phyloP scores from a whole-genome alignment of 2,329 filamentous ascomycete species.

The Fusarium incarnatum region DNA sequence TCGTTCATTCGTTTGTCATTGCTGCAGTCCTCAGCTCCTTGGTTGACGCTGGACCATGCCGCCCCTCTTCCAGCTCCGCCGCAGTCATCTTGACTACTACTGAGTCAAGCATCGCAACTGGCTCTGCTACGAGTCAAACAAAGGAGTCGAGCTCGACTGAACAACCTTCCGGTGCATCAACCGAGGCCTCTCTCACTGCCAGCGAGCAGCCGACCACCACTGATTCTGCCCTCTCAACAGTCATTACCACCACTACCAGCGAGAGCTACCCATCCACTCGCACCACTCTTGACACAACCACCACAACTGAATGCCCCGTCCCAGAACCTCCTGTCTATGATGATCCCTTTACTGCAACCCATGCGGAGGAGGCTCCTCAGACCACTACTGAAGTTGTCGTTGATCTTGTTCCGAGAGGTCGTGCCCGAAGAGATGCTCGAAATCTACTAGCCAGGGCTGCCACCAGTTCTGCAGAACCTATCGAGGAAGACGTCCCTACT shows the following conservation, averaged over 20 bases:
- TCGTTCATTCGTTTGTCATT: slow-evolving; percentile 22
- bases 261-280: background rate
- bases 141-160: background rate
- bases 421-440: background rate
- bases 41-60: slow-evolving; percentile 21
- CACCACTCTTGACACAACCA: background rate
- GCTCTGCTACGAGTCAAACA: background rate
- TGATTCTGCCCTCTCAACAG: background rate
- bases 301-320: background rate
- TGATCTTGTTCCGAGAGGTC: background rate
- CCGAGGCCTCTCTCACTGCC: background rate
- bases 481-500: background rate
- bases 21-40: slow-evolving; percentile 12
- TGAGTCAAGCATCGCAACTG: background rate
- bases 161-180: background rate
- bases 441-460: background rate
- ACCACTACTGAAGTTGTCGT: background rate
- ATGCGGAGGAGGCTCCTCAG: background rate
- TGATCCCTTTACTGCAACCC: background rate
- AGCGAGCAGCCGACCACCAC: background rate
- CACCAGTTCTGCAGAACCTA: background rate
- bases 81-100: background rate
- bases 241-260: background rate
- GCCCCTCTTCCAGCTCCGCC: background rate
- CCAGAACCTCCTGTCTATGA: background rate